Percentiles rank a stretch among this genome's conserved stretches.
These are phyloP conservation scores for Phalaenopsis aphrodite DNA, from an alignment of 106 monocot genomes.

Conservation along the genomic window DNA sequence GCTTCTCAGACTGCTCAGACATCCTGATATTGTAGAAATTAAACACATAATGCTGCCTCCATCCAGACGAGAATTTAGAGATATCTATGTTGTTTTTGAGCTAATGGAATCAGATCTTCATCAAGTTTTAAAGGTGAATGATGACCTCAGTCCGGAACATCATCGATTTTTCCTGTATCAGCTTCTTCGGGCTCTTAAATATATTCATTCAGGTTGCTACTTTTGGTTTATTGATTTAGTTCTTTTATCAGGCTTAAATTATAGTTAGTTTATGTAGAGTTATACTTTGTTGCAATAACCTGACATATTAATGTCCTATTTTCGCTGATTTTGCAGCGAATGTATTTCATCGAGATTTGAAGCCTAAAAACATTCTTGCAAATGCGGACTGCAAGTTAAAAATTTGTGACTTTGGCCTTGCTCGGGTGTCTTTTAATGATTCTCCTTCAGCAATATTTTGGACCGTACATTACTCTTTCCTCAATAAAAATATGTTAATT, in stretches of 20 bases:
- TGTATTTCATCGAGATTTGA: slow-evolving; percentile 73
- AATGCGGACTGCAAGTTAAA: slow-evolving; percentile 78
- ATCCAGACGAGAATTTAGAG: slow-evolving; percentile 57
- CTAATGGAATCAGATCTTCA: slow-evolving; percentile 76
- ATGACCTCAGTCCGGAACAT: slow-evolving; percentile 63
- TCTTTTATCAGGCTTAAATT: not conserved
- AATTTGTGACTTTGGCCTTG: slow-evolving; percentile 79
- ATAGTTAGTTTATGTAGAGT: not conserved
- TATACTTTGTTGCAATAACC: not conserved
- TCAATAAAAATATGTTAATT: not conserved
- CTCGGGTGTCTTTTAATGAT: slow-evolving; percentile 58
- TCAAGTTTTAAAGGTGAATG: slow-evolving; percentile 75
- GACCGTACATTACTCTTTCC: slow-evolving; percentile 39
- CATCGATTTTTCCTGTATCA: slow-evolving; percentile 67
- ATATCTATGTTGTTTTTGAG: slow-evolving; percentile 80
- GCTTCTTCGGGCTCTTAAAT: slow-evolving; percentile 61
- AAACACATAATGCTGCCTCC: slow-evolving; percentile 82
- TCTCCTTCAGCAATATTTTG: slow-evolving; percentile 72
- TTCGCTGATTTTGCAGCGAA: slow-evolving; percentile 34
- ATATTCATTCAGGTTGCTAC: slow-evolving; percentile 57
- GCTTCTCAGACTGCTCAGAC: slow-evolving; percentile 50
- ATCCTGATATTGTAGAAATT: slow-evolving; percentile 68
- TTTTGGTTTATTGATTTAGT: not conserved
- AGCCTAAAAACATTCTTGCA: slow-evolving; percentile 73
- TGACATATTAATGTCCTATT: not conserved